Evolutionary conservation across 2,329 filamentous ascomycete species (phyloP), one percentile per base, ranked within the genome.

Genomic region (Clonostachys rosea): DNA sequence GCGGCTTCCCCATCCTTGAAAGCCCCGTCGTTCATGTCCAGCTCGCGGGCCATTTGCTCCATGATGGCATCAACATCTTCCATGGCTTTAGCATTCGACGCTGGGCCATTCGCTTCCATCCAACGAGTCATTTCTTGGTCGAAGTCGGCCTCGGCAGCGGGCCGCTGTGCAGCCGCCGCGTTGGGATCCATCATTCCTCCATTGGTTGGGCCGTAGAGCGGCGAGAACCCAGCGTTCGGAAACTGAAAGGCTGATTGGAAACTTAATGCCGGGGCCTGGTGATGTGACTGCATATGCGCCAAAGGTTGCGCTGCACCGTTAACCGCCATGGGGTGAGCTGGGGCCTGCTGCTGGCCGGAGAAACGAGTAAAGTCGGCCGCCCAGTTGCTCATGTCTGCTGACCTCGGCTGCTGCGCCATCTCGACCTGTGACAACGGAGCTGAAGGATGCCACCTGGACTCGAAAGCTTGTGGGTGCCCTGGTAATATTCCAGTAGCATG

Each of bases 31-130:
- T 62, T 63, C 47, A 63, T 57, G 39, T 69, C 66, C 9, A 72
- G 55, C 47, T 73, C 67, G 12, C 59, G 60, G 6, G 70, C 69
- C 53, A 73, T 63, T 47, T 68, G 61, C 35, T 71, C 68, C 66
- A 73, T 71, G 46, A 66, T 64, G 17, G 66, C 67, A 44, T 71
- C 67, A 4, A 72, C 67, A 34, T 70, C 59, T 20, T 62, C 56
- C 60, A 71, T 70, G 39, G 60, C 54, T 40, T 57, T 55, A 16
- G 54, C 50, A 6, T 54, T 56, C 20, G 6, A 53, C 52, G 5
- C 43, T 5, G 49, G 49, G 17, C 62, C 59, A 40, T 73, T 64
- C 13, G 47, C 56, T 1, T 64, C 59, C 62, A 72, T 67, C 70
- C 70, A 73, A 20, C 56, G 58, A 6, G 61, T 59, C 62, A 73